These are phyloP conservation scores for Didymosphaeria variabile DNA, from an alignment of 2,329 filamentous ascomycete genomes.

Conservation along the genomic window DNA sequence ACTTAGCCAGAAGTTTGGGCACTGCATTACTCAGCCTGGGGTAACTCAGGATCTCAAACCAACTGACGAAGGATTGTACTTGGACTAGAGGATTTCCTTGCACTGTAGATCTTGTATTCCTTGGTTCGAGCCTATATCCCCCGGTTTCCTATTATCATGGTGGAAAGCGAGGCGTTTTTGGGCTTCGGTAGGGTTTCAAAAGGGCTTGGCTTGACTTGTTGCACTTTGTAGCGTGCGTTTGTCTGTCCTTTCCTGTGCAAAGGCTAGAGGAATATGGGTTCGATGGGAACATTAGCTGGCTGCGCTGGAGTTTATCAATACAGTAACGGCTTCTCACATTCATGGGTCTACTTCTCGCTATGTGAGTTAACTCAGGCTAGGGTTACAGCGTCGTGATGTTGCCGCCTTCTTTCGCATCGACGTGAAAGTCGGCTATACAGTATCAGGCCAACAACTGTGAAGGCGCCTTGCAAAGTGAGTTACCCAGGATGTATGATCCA, in stretches of 20 bases:
- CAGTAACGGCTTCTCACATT: not conserved
- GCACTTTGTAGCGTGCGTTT: not conserved
- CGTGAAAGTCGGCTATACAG: not conserved
- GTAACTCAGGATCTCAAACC: no score
- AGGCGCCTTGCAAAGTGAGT: no score
- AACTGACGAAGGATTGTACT: no score
- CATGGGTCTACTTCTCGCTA: not conserved
- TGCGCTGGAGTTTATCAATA: constrained; percentile 6
- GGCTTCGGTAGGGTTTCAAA: not conserved
- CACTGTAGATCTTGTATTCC: not conserved
- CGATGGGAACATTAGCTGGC: not conserved
- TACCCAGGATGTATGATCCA: no score
- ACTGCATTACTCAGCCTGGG: no score
- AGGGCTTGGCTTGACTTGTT: not conserved
- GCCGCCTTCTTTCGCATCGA: no score
- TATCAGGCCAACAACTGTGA: no score
- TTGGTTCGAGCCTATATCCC: not conserved
- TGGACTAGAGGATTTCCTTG: not conserved
- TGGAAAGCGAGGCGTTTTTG: constrained; percentile 10
- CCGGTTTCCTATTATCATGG: not conserved
- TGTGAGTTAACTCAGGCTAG: not conserved
- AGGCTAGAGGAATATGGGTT: constrained; percentile 7
- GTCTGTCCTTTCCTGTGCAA: constrained; percentile 8
- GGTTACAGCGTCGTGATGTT: not conserved
- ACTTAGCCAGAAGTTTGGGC: not conserved